Evolutionary conservation across 1,284 basidiomycete species (phyloP).

Genomic region (Ceratobasidium papillatum): DNA sequence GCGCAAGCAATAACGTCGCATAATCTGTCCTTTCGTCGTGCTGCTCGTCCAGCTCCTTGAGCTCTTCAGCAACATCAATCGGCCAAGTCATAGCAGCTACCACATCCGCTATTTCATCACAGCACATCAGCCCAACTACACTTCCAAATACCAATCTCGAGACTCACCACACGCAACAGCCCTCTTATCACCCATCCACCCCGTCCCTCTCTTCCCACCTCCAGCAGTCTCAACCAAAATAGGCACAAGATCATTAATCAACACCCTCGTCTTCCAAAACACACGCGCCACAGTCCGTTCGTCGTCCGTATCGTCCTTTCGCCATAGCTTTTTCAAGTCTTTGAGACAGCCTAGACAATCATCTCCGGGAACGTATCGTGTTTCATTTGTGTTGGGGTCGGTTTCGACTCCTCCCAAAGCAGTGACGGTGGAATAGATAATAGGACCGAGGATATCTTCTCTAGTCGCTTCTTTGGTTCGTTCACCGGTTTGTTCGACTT

Average conservation of each 20-base stretch:
- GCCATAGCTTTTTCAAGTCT: slow-evolving; percentile 93
- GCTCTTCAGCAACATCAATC: slow-evolving; percentile 89
- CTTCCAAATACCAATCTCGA: neutral
- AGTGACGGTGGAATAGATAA: slow-evolving; percentile 74
- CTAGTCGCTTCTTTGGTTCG: slow-evolving; percentile 21
- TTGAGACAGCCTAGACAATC: slow-evolving; percentile 85
- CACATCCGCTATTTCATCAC: slow-evolving; percentile 65
- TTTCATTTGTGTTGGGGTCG: slow-evolving; percentile 51
- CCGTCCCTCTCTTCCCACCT: slow-evolving; percentile 78
- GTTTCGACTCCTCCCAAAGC: slow-evolving; percentile 73
- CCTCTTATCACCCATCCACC: slow-evolving; percentile 81
- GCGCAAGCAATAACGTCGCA: slow-evolving; percentile 79
- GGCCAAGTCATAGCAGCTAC: slow-evolving; percentile 98
- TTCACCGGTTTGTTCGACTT: neutral
- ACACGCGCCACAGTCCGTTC: slow-evolving; percentile 93
- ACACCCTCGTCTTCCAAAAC: slow-evolving; percentile 82
- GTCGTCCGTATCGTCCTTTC: slow-evolving; percentile 94
- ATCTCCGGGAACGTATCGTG: slow-evolving; percentile 82
- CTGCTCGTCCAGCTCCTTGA: slow-evolving; percentile 82
- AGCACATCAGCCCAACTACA: neutral
- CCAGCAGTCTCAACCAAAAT: slow-evolving; percentile 83
- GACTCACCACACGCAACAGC: slow-evolving; percentile 76
- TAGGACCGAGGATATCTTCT: slow-evolving; percentile 63
- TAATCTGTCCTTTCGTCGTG: slow-evolving; percentile 83
- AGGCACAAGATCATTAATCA: slow-evolving; percentile 85